Conservation (phyloP, 2,329 filamentous ascomycete genomes). For the Daldinia sp. region DNA sequence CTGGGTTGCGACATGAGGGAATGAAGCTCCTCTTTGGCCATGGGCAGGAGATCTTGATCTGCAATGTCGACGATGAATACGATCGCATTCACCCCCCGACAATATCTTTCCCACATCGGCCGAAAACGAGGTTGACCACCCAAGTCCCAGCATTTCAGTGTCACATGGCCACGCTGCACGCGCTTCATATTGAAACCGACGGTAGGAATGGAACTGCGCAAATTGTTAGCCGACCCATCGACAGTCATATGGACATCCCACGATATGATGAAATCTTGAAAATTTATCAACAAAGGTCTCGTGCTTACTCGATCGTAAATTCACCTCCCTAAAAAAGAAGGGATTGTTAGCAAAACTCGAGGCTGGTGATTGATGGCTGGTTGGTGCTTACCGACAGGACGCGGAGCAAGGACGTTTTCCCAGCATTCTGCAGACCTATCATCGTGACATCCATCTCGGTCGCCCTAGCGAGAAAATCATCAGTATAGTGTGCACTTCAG, state of each 20-base stretch:
- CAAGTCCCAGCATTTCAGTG: conserved; percentile 98
- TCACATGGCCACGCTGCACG: conserved; percentile 97
- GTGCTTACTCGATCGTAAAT: conserved; percentile 95
- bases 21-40: conserved; percentile 92
- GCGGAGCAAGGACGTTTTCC: conserved; percentile 93
- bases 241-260: conserved; percentile 34
- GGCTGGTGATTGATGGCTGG: conserved; percentile 12
- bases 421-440: conserved; percentile 97
- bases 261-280: conserved; percentile 34
- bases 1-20: conserved; percentile 84
- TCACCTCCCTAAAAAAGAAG: conserved; percentile 79
- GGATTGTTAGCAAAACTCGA: conserved; percentile 30
- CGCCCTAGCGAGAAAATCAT: conserved; percentile 68
- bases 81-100: conserved; percentile 95
- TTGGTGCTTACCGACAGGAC: conserved; percentile 85
- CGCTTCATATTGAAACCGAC: conserved; percentile 99
- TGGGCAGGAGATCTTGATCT: conserved; percentile 79
- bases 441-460: conserved; percentile 99
- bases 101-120: conserved; percentile 99
- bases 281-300: conserved; percentile 24
- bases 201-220: conserved; percentile 89
- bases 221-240: conserved; percentile 49
- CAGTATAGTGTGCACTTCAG: conserved; percentile 31
- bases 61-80: conserved; percentile 98
- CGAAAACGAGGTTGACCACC: conserved; percentile 96